Conservation (phyloP, 139 green algal genomes). For the Chlamydomonas sp. region DNA sequence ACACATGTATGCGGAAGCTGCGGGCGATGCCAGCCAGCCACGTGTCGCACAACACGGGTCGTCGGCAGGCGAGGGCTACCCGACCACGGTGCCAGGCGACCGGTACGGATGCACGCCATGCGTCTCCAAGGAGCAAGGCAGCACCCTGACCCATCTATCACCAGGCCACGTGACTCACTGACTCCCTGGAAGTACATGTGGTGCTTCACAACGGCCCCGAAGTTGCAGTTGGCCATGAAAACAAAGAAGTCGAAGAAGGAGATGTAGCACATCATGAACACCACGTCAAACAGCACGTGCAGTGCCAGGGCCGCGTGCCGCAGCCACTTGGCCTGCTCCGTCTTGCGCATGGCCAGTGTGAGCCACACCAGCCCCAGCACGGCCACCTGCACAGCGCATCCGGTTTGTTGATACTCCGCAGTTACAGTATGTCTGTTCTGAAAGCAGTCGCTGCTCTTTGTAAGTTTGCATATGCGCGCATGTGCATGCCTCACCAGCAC, state of each 20-base stretch:
- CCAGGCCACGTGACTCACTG: neutral
- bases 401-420: too few species aligned
- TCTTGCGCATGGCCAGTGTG: constrained; percentile 19
- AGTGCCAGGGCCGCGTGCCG: neutral
- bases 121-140: too few species aligned
- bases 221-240: constrained; percentile 28
- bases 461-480: too few species aligned
- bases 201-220: neutral
- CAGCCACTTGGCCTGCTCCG: constrained; percentile 33
- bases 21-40: too few species aligned
- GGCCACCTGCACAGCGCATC: neutral
- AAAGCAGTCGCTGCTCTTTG: too few species aligned
- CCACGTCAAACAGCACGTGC: neutral
- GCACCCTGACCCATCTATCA: too few species aligned
- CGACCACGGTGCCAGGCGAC: too few species aligned
- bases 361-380: constrained; percentile 17
- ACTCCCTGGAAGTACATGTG: constrained; percentile 16
- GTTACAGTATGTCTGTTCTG: too few species aligned
- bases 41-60: too few species aligned
- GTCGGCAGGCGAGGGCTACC: too few species aligned
- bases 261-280: neutral
- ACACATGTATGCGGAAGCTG: too few species aligned
- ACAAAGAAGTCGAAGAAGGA: constrained; percentile 21
- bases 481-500: neutral
- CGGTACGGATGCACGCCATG: too few species aligned